These are phyloP conservation scores for Solanum hybrid DNA, from an alignment of 305 asterid genomes.

Conservation along the genomic window DNA sequence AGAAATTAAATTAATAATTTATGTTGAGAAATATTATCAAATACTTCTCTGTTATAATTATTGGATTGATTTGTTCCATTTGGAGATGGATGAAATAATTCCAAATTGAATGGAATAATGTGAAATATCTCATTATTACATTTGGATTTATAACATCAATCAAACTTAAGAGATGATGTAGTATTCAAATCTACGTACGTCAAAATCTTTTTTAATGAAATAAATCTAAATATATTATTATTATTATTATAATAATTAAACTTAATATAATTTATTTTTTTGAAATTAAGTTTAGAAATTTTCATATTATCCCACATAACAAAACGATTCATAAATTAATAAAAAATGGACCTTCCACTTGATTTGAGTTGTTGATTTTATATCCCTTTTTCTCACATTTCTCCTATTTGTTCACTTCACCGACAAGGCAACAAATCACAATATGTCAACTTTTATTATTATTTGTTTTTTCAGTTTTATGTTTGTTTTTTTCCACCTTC, in stretches of 20 bases:
- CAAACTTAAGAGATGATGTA: too few species aligned
- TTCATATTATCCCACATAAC: neutral
- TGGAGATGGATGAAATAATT: neutral
- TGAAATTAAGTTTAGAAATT: too few species aligned
- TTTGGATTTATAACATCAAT: neutral
- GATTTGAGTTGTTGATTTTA: neutral
- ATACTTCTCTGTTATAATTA: neutral
- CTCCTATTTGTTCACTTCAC: neutral
- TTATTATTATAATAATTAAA: too few species aligned
- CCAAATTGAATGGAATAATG: too few species aligned
- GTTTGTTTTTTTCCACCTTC: neutral
- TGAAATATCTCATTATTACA: too few species aligned
- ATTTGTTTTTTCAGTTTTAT: neutral
- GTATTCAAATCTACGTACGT: too few species aligned
- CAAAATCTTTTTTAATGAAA: too few species aligned
- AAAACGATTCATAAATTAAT: neutral
- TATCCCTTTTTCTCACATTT: neutral
- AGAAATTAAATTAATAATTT: too few species aligned
- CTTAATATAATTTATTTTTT: neutral
- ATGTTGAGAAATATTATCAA: too few species aligned
- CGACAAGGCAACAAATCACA: neutral
- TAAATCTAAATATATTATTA: too few species aligned
- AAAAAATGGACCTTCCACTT: neutral
- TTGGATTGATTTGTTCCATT: too few species aligned
- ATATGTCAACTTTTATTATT: neutral